Evolutionary conservation across 192 early-diverging fungal genomes (phyloP), one percentile per base, ranked within the genome.

Genomic region (Endogone sp.): DNA sequence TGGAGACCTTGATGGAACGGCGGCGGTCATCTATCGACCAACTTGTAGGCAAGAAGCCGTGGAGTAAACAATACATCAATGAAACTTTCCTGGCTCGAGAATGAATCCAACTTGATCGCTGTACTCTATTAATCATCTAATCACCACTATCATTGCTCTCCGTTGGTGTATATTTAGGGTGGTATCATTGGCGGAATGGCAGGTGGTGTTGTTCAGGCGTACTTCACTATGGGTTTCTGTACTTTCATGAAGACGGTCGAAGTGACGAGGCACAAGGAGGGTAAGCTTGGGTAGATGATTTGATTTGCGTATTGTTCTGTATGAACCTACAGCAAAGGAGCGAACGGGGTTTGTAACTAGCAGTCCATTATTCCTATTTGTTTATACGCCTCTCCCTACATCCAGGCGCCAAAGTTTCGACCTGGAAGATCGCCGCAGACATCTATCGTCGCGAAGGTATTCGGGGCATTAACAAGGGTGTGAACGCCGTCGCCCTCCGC

Each of bases 221-320:
- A 98, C 83, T 90, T 95, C 56, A 99, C 97, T 24, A 99, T 99
- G 97, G 97, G 97, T n/a, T 98, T 98, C 82, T 98, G 96, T 79
- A 99, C 97, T 0, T 97, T 97, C 80, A 97, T 98, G 97, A 94
- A 95, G 85, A 98, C 97, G 3, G 92, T 93, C n/a, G 97, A 99
- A 71, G 96, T 99, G 30, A 99, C 97, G 6, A 90, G 95, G 57
- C 93, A 94, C 84, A 98, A 98, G 84, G 80, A 84, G 37, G 84
- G 70, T 71, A 65, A 70, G 37, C n/a, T n/a, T n/a, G n/a, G n/a
- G n/a, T n/a, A n/a, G 25, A 69, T n/a, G n/a, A n/a, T n/a, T n/a
- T n/a, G n/a, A n/a, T n/a, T n/a, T n/a, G n/a, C n/a, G n/a, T n/a
- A n/a, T n/a, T 44, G 37, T 44, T 44, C 37, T 44, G 37, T n/a